Evolutionary conservation across 352 stramenopile genomes (phyloP).

Genomic region (Saprolegnia diclina): DNA sequence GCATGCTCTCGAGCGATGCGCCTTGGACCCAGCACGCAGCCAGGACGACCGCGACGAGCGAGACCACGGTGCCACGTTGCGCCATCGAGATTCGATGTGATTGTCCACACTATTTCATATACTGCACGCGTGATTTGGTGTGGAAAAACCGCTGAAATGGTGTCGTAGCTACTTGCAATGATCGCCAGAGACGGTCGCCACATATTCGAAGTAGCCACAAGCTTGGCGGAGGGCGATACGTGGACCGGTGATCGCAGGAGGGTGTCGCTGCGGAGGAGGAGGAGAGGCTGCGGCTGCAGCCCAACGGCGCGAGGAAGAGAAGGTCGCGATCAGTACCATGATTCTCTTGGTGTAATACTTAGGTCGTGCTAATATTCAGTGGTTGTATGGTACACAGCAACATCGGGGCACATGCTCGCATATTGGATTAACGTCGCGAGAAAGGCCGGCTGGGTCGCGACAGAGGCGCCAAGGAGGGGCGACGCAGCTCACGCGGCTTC

Average conservation of each 20-base stretch:
- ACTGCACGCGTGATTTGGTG: not conserved
- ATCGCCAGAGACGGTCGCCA: no score
- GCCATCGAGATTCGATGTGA: not conserved
- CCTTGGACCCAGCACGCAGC: conserved; percentile 23
- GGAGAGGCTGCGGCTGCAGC: not conserved
- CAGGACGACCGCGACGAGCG: conserved; percentile 11
- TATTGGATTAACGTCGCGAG: not conserved
- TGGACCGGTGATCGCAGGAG: not conserved
- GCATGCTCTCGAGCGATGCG: conserved; percentile 19
- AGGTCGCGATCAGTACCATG: not conserved
- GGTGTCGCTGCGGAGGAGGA: not conserved
- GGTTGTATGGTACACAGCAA: conserved; percentile 2
- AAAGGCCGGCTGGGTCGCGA: not conserved
- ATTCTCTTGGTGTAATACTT: not conserved
- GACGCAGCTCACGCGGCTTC: not conserved
- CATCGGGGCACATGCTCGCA: not conserved
- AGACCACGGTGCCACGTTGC: not conserved
- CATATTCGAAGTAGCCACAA: no score
- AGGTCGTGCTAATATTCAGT: not conserved
- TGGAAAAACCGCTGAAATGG: not conserved
- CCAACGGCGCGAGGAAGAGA: not conserved
- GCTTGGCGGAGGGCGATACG: not conserved
- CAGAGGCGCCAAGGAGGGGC: not conserved
- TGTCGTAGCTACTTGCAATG: not conserved
- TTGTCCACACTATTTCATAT: not conserved